Evolutionary conservation across 2,329 filamentous ascomycete species (phyloP).

Genomic region (Paracoccidioides lutzii): DNA sequence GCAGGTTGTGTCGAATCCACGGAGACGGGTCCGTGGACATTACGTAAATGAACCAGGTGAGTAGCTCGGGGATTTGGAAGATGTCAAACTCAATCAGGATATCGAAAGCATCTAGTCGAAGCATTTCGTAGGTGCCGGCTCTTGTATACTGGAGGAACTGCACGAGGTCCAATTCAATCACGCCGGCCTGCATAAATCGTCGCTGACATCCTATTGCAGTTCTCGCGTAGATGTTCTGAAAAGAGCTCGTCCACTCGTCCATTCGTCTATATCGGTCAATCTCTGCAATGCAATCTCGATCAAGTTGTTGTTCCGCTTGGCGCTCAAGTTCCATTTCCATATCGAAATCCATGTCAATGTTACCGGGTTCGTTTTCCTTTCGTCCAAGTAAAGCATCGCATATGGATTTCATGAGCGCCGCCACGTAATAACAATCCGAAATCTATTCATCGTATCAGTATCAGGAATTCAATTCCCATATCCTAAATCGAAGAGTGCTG

Average conservation of each 20-base stretch:
- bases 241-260: slow-evolving; percentile 55
- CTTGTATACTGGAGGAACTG: slow-evolving; percentile 51
- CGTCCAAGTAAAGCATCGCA: slow-evolving; percentile 41
- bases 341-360: slow-evolving; percentile 33
- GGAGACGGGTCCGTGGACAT: slow-evolving; percentile 46
- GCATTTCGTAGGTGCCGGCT: slow-evolving; percentile 45
- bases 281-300: slow-evolving; percentile 45
- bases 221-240: slow-evolving; percentile 50
- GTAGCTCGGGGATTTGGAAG: slow-evolving; percentile 37
- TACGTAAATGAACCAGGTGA: slow-evolving; percentile 45
- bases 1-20: slow-evolving; percentile 42
- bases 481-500: neutral
- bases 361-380: slow-evolving; percentile 24
- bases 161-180: slow-evolving; percentile 40
- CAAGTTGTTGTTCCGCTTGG: slow-evolving; percentile 42
- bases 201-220: slow-evolving; percentile 49
- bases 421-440: slow-evolving; percentile 82
- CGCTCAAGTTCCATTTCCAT: slow-evolving; percentile 37
- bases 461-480: neutral
- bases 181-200: slow-evolving; percentile 40
- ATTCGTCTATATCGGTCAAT: slow-evolving; percentile 51
- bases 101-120: slow-evolving; percentile 47
- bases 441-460: slow-evolving; percentile 35
- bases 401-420: slow-evolving; percentile 57
- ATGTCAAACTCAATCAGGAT: slow-evolving; percentile 45